These are phyloP conservation scores for Lasiodiplodia citricola DNA, from an alignment of 2,329 filamentous ascomycete species.

Conservation along the genomic window DNA sequence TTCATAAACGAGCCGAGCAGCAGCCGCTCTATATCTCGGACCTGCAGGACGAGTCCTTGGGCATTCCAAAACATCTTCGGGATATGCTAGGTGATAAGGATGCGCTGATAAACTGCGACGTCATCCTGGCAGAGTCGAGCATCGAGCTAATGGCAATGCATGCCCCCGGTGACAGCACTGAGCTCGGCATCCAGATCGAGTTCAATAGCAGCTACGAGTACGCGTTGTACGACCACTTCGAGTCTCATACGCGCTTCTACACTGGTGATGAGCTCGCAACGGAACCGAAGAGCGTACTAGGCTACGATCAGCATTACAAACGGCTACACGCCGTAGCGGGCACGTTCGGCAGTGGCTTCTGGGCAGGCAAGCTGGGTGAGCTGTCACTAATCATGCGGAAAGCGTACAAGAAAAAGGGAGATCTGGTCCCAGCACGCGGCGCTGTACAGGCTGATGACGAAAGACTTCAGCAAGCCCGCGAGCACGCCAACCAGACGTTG, in stretches of 20 bases:
- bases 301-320: constrained; percentile 34
- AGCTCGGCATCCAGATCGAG: constrained; percentile 40
- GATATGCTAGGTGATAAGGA: constrained; percentile 32
- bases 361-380: constrained; percentile 38
- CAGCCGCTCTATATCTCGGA: constrained; percentile 4
- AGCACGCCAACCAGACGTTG: constrained; percentile 39
- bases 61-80: constrained; percentile 23
- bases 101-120: constrained; percentile 33
- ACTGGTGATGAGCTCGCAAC: constrained; percentile 37
- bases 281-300: constrained; percentile 35
- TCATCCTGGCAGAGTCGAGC: constrained; percentile 49
- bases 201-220: constrained; percentile 43
- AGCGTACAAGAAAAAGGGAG: constrained; percentile 23
- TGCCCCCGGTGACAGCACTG: constrained; percentile 38
- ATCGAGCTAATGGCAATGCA: constrained; percentile 48
- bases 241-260: constrained; percentile 43
- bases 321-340: constrained; percentile 36
- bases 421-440: constrained; percentile 19
- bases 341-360: constrained; percentile 51
- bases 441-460: constrained; percentile 27
- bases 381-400: constrained; percentile 26
- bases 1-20: constrained; percentile 36
- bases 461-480: constrained; percentile 27
- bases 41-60: neutral
- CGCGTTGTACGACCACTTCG: constrained; percentile 36